Conservation (phyloP, 305 asterid genomes). For the Euphrasia arctica region DNA sequence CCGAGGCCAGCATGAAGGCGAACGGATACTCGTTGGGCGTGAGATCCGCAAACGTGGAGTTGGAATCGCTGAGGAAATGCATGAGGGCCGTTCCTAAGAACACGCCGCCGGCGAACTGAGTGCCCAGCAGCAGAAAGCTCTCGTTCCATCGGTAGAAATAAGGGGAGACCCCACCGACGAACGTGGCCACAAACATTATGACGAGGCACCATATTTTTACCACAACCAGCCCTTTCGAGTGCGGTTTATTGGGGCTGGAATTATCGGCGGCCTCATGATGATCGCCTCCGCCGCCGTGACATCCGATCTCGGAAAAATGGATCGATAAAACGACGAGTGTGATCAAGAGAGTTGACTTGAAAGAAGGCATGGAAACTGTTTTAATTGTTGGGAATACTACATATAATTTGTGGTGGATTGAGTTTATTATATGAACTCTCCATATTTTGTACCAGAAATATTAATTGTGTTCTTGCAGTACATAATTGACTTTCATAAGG, state of each 20-base stretch:
- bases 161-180: constrained; percentile 76
- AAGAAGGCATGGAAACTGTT: constrained; percentile 46
- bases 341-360: constrained; percentile 52
- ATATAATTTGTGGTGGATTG: neutral
- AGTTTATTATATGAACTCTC: neutral
- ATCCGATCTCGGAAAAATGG: constrained; percentile 33
- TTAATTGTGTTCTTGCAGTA: neutral
- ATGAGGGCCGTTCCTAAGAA: constrained; percentile 76
- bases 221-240: constrained; percentile 43
- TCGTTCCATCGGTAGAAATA: constrained; percentile 84
- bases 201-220: constrained; percentile 79
- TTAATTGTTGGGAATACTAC: neutral
- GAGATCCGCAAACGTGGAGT: constrained; percentile 39
- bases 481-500: neutral
- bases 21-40: constrained; percentile 64
- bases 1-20: constrained; percentile 75
- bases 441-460: neutral
- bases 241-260: constrained; percentile 27
- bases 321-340: constrained; percentile 31
- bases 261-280: neutral
- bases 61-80: constrained; percentile 84
- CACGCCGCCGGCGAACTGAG: constrained; percentile 92
- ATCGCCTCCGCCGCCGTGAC: constrained; percentile 49
- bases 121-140: constrained; percentile 67
- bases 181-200: constrained; percentile 65